Evolutionary conservation across 1,284 basidiomycete species (phyloP), one percentile per base, ranked within the genome.

Genomic region (Tilletia caries): DNA sequence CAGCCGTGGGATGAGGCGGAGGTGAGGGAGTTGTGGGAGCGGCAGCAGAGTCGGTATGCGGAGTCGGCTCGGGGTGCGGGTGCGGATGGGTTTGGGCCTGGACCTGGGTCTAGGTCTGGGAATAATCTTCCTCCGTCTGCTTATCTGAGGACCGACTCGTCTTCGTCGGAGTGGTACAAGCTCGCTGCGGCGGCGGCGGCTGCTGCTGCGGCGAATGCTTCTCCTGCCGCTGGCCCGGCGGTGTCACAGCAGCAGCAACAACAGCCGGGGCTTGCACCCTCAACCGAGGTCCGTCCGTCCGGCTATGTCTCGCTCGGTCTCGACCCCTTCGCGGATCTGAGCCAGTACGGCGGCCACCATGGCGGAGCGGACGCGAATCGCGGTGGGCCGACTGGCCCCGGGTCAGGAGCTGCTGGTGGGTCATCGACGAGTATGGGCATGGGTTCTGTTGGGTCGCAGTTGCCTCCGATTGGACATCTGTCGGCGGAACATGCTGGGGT

Each of bases 1-100:
- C 58, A 62, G 58, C 13, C 58, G 3, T 62, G 58, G 58, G 58
- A 62, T 29, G 29, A 62, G 58, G 58, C 12, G 15, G 58, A 62
- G 34, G 32, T 62, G 18, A 25, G 33, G 15, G 33, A 29, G 29
- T 29, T 62, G 6, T 29, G 27, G 29, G 48, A 50, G 48, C 12
- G 48, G 20, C 25, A 60, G 23, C 25, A 60, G 54, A 25, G 27
- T 50, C 20, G 23, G 20, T 6, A 25, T 25, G 48, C 20, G 25
- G 54, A 32, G 20, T 25, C 25, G 54, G 25, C 23, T 1, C 54
- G 10, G 10, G 25, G 25, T 60, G 20, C 46, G 5, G 20, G 20
- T 25, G 46, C 20, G 18, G 1, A 50, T 1, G 48, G 48, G 1
- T 20, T n/a, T 20, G 48, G 20, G 12, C 13, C 20, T 50, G 48